These are phyloP conservation scores for Fusarium neocosmosporiellum DNA, from an alignment of 2,329 filamentous ascomycete genomes.

Conservation along the genomic window DNA sequence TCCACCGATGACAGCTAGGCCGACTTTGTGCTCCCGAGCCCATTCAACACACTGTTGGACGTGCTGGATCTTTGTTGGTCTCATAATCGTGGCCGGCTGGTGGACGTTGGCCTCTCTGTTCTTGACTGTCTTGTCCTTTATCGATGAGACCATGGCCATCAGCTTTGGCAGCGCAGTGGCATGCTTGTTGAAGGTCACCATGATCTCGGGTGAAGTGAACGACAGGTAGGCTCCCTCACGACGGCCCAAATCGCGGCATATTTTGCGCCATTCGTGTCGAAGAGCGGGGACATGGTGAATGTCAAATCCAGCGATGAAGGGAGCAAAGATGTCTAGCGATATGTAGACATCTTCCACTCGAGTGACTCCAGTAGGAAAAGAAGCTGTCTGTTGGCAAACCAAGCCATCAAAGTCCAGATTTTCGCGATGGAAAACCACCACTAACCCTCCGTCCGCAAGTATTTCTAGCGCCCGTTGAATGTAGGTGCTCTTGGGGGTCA, in stretches of 20 bases:
- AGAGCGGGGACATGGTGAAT: conserved; percentile 48
- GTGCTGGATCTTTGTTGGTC: conserved; percentile 59
- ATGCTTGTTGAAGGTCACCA: conserved; percentile 62
- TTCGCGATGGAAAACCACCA: conserved; percentile 68
- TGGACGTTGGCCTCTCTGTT: conserved; percentile 61
- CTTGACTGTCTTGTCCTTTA: conserved; percentile 54
- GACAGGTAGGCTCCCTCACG: conserved; percentile 54
- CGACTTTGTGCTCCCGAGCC: conserved; percentile 59
- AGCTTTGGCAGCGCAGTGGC: conserved; percentile 58
- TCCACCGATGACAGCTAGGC: conserved; percentile 66
- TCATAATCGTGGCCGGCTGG: conserved; percentile 56
- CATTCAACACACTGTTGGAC: conserved; percentile 67
- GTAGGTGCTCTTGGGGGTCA: conserved; percentile 59
- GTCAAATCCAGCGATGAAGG: conserved; percentile 62
- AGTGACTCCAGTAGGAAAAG: conserved; percentile 58
- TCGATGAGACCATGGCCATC: conserved; percentile 52
- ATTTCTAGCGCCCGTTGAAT: conserved; percentile 60
- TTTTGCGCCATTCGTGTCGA: conserved; percentile 58
- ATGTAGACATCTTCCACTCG: conserved; percentile 58
- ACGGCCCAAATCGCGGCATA: conserved; percentile 62
- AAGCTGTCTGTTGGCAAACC: conserved; percentile 58
- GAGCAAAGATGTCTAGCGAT: conserved; percentile 61
- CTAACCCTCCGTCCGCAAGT: conserved; percentile 57
- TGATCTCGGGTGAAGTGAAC: conserved; percentile 62
- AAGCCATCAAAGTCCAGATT: conserved; percentile 59